Evolutionary conservation across 306 rosid species (phyloP), one percentile per base, ranked within the genome.

Genomic region (Vigna unguiculata): DNA sequence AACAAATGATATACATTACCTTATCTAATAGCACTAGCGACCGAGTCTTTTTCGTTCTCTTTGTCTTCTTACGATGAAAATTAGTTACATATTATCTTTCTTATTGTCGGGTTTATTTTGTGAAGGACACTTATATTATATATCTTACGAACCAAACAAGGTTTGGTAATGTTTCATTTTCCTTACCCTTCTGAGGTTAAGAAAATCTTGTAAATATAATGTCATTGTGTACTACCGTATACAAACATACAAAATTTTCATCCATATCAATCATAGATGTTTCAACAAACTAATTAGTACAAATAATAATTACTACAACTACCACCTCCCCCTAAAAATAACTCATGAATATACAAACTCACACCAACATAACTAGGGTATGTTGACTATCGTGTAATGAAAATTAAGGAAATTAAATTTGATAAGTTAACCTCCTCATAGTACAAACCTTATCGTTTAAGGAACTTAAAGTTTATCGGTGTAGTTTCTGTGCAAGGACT

Each of bases 121-220:
- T 73, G 38, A 20, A 40, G 67, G 17, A 55, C 60, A 32, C 3
- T 12, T 51, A 38, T 17, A 38, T 17, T 25, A 72, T 21, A 41
- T 20, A 65, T 45, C 59, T 21, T 30, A 80, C 41, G 24, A 66
- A 65, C 57, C 47, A 80, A 74, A 67, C 57, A 74, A 25, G 60
- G 77, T 48, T 81, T 41, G 85, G 85, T 69, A 40, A 52, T 51
- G 61, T 51, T 69, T 81, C 85, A 76, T 52, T 81, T 81, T 81
- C 77, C 36, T 51, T 70, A 60, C 34, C 61, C 81, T 9, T 46
- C 40, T 15, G 53, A 19, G 61, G 17, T 43, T 75, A 68, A 75
- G 67, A 40, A 67, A 74, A 38, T 40, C 55, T 19, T 53, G 14
- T 48, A 55, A 32, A 48, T 58, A 45, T 47, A 67, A 22, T 24